Evolutionary conservation across 495 filamentous ascomycete genomes (phyloP), one percentile per base, ranked within the genome.

Genomic region (Pyrenopolyporus hunteri): DNA sequence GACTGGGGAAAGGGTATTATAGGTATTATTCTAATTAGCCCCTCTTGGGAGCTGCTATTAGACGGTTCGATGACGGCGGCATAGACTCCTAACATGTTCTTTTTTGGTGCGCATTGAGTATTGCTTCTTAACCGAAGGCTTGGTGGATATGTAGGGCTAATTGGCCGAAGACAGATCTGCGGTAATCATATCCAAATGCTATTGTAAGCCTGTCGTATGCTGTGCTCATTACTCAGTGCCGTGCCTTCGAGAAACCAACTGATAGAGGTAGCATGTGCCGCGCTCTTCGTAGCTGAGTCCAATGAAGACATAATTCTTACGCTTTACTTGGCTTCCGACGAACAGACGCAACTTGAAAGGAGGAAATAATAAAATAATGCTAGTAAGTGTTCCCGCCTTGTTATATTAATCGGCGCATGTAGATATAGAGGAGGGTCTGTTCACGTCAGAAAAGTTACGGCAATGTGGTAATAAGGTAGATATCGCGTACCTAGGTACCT

Each of bases 21-120:
- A 47, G 19, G 46, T 45, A 54, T 59, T 53, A 53, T 40, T 53
- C 37, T 47, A n/a, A n/a, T 33, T 4, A 33, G 31, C 23, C 43
- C 50, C 44, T 49, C 25, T 22, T 43, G 44, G n/a, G 39, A 32
- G 25, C 40, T 25, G 48, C 37, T 19, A 43, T 53, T 54, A 43
- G 53, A 64, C 40, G 53, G 44, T 53, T 55, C 39, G 48, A 50
- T 55, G 43, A 49, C 42, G 54, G 52, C 9, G 25, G 29, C 53
- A 36, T 40, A 45, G 42, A 31, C 31, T 59, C 40, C 49, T 33
- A 52, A 50, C 42, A 33, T 54, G 43, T 49, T 42, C 23, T 54
- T 54, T 42, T 42, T 54, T 54, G 53, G 61, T 42, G 49, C 59
- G 61, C 61, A 64, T 64, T 64, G n/a, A 59, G 54, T 32, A 64